A percentile compares a stretch with the other conserved stretches of the same genome.
Evolutionary conservation across 1,139 yeast genomes (phyloP).

Genomic region (Kazachstania sp.): DNA sequence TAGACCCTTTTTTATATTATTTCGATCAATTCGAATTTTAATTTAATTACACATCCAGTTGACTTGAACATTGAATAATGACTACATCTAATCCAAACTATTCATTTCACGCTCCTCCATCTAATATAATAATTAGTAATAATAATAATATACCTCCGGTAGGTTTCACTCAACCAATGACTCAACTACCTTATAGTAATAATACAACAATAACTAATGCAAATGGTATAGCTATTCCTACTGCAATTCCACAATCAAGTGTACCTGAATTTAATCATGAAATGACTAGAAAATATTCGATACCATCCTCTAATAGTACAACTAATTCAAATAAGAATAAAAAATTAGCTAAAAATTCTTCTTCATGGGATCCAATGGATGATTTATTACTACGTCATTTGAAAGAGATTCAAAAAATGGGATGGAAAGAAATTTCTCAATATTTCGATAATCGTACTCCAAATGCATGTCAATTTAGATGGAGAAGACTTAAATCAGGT

Average conservation of each 20-base stretch:
- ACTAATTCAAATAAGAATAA: not conserved
- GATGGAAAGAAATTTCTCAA: slow-evolving; percentile 70
- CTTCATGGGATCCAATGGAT: slow-evolving; percentile 72
- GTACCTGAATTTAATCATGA: not conserved
- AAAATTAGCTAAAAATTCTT: slow-evolving; percentile 39
- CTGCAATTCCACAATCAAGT: not conserved
- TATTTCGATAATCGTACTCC: slow-evolving; percentile 64
- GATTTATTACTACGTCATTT: slow-evolving; percentile 58
- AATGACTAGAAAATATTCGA: not conserved
- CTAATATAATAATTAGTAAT: not conserved
- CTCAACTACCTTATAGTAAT: not conserved
- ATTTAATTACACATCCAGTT: too few relatives aligned
- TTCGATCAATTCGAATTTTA: too few relatives aligned
- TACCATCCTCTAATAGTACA: not conserved
- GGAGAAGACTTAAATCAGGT: slow-evolving; percentile 64
- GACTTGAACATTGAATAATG: not conserved
- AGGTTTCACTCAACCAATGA: not conserved
- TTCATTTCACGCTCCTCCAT: not conserved
- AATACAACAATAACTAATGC: not conserved
- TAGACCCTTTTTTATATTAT: too few relatives aligned
- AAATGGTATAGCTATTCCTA: not conserved
- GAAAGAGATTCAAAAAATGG: slow-evolving; percentile 62
- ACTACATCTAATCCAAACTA: not conserved
- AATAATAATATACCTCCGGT: not conserved
- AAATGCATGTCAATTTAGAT: slow-evolving; percentile 71